Evolutionary conservation across 1,139 yeast genomes (phyloP).

Genomic region (Taphrina sp.): DNA sequence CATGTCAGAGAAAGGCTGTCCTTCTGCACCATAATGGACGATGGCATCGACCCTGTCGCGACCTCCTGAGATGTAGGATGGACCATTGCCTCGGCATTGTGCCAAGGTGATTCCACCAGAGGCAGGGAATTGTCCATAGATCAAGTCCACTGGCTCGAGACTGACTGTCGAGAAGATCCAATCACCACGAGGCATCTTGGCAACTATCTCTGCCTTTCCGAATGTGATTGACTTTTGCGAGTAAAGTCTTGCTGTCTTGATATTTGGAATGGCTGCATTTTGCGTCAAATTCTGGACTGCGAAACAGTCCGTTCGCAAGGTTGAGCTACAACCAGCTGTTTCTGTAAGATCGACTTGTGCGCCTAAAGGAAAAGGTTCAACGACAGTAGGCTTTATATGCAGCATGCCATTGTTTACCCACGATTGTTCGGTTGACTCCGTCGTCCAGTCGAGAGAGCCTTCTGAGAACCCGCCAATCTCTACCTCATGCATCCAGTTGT

Average conservation of each 20-base stretch:
- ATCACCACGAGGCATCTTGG: constrained; percentile 36
- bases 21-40: constrained; percentile 36
- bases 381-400: constrained; percentile 36
- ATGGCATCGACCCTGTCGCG: constrained; percentile 34
- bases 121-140: constrained; percentile 37
- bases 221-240: constrained; percentile 32
- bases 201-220: constrained; percentile 37
- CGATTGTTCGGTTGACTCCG: constrained; percentile 29
- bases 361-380: constrained; percentile 26
- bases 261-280: constrained; percentile 34
- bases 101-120: constrained; percentile 37
- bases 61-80: constrained; percentile 34
- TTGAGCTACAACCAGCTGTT: constrained; percentile 33
- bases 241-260: constrained; percentile 36
- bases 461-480: constrained; percentile 37
- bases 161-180: constrained; percentile 38
- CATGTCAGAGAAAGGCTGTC: constrained; percentile 10
- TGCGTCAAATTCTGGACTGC: constrained; percentile 32
- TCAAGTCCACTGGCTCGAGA: constrained; percentile 35
- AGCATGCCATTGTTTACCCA: constrained; percentile 35
- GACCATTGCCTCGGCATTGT: constrained; percentile 36
- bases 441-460: constrained; percentile 36
- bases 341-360: constrained; percentile 33
- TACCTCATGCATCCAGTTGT: constrained; percentile 34
- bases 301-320: constrained; percentile 24